phyloP scores from a whole-genome alignment of 2,329 filamentous ascomycete genomes.

The Dactylellina leptospora region DNA sequence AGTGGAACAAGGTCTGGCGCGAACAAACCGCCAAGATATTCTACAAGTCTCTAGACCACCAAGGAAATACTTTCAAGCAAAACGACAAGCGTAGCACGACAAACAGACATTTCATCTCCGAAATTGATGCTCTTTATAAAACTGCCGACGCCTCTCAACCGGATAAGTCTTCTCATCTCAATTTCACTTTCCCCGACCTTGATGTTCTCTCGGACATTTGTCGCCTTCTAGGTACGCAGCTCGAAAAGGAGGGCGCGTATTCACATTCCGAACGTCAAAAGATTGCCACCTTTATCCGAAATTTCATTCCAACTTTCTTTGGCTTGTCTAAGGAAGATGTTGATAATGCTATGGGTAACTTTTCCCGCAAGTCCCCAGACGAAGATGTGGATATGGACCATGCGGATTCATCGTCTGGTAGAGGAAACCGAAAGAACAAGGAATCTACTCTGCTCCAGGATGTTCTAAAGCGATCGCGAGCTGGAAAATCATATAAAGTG shows the following conservation, averaged over 20 bases:
- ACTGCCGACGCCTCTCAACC: slow-evolving; percentile 70
- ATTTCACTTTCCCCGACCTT: slow-evolving; percentile 68
- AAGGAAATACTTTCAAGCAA: slow-evolving; percentile 87
- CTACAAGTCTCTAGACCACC: slow-evolving; percentile 94
- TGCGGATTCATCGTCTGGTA: slow-evolving; percentile 69
- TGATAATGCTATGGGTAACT: slow-evolving; percentile 72
- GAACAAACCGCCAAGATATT: slow-evolving; percentile 94
- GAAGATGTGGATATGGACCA: slow-evolving; percentile 76
- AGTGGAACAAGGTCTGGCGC: slow-evolving; percentile 99
- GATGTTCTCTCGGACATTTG: slow-evolving; percentile 62
- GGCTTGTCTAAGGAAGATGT: slow-evolving; percentile 76
- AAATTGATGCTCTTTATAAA: slow-evolving; percentile 73
- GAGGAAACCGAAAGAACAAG: slow-evolving; percentile 69
- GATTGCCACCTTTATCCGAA: slow-evolving; percentile 77
- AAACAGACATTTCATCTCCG: slow-evolving; percentile 85
- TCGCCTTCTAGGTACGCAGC: slow-evolving; percentile 63
- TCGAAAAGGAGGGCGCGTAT: slow-evolving; percentile 65
- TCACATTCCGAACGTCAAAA: slow-evolving; percentile 74
- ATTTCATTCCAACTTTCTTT: slow-evolving; percentile 79
- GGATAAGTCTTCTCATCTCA: slow-evolving; percentile 69
- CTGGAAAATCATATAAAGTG: slow-evolving; percentile 71
- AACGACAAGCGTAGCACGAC: slow-evolving; percentile 91
- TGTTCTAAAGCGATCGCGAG: slow-evolving; percentile 81
- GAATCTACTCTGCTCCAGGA: slow-evolving; percentile 81
- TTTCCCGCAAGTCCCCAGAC: slow-evolving; percentile 75